phyloP scores from a whole-genome alignment of 2,329 filamentous ascomycete species.

The Sporothrix variecibatus region DNA sequence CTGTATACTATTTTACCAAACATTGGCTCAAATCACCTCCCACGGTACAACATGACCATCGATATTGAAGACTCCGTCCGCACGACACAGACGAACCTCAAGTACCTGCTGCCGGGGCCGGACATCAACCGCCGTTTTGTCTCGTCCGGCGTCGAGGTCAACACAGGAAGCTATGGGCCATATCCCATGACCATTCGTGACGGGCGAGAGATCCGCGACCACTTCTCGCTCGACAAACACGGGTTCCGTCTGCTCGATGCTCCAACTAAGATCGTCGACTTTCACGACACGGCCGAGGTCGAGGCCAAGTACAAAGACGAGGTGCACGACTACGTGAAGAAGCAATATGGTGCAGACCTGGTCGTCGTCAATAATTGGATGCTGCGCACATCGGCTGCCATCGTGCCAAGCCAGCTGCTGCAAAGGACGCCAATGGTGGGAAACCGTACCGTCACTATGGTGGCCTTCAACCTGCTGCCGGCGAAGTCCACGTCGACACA shows the following conservation, averaged over 20 bases:
- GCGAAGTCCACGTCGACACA: conserved; percentile 14
- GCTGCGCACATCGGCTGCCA: conserved; percentile 12
- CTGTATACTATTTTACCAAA: not conserved
- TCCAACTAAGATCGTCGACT: not conserved
- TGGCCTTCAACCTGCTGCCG: conserved; percentile 8
- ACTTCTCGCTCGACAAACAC: conserved; percentile 16
- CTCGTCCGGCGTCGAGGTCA: conserved; percentile 12
- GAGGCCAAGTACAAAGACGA: conserved; percentile 17
- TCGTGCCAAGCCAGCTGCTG: not conserved
- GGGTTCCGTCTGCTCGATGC: conserved; percentile 12
- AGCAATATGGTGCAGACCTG: not conserved
- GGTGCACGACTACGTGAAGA: conserved; percentile 6
- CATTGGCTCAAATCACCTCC: not conserved
- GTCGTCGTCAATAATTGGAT: conserved; percentile 8
- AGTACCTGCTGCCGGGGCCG: conserved; percentile 7
- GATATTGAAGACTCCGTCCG: conserved; percentile 6
- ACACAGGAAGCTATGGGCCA: not conserved
- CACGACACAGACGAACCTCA: conserved; percentile 19
- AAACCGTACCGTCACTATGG: conserved; percentile 17
- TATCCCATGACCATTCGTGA: conserved; percentile 12
- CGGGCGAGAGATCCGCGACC: conserved; percentile 2
- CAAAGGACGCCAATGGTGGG: not conserved
- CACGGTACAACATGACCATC: not conserved
- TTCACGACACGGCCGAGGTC: conserved; percentile 3
- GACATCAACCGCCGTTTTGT: conserved; percentile 19